These are phyloP conservation scores for Penicillium ochrochloron DNA, from an alignment of 495 filamentous ascomycete genomes.

Conservation along the genomic window DNA sequence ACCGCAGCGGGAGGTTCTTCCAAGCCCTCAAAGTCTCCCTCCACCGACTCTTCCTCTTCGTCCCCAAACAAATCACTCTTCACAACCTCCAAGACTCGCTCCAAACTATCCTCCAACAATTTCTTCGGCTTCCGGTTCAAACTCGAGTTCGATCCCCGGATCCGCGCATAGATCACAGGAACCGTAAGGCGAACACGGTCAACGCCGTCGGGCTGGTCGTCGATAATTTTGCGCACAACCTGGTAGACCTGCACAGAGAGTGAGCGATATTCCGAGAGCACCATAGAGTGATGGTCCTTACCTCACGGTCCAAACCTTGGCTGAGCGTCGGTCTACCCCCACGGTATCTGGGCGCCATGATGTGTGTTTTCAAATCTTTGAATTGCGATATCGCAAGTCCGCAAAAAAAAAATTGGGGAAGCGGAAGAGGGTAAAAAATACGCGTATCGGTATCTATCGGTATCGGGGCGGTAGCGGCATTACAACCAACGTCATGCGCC, in stretches of 20 bases:
- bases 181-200: slow-evolving; percentile 57
- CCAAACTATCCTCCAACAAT: slow-evolving; percentile 81
- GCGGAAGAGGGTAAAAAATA: slow-evolving; percentile 28
- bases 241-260: slow-evolving; percentile 63
- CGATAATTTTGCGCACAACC: slow-evolving; percentile 71
- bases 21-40: slow-evolving; percentile 69
- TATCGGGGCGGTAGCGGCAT: slow-evolving; percentile 21
- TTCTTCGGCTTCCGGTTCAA: slow-evolving; percentile 79
- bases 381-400: slow-evolving; percentile 21
- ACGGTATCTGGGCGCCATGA: slow-evolving; percentile 42
- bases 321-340: slow-evolving; percentile 54
- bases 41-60: slow-evolving; percentile 59
- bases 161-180: slow-evolving; percentile 69
- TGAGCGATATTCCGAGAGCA: slow-evolving; percentile 13
- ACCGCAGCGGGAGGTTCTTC: slow-evolving; percentile 46
- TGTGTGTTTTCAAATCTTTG: slow-evolving; percentile 10
- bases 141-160: slow-evolving; percentile 84
- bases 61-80: slow-evolving; percentile 61
- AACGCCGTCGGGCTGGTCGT: slow-evolving; percentile 58
- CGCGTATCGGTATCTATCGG: slow-evolving; percentile 17
- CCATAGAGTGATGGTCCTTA: slow-evolving; percentile 25
- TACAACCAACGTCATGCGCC: slow-evolving; percentile 34
- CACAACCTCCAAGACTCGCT: slow-evolving; percentile 77
- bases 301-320: slow-evolving; percentile 61
- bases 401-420: slow-evolving; percentile 29